Percentiles rank a stretch among this genome's conserved stretches.
These are phyloP conservation scores for Dictyophora rubrovolvata DNA, from an alignment of 768 basidiomycete species.

Conservation along the genomic window DNA sequence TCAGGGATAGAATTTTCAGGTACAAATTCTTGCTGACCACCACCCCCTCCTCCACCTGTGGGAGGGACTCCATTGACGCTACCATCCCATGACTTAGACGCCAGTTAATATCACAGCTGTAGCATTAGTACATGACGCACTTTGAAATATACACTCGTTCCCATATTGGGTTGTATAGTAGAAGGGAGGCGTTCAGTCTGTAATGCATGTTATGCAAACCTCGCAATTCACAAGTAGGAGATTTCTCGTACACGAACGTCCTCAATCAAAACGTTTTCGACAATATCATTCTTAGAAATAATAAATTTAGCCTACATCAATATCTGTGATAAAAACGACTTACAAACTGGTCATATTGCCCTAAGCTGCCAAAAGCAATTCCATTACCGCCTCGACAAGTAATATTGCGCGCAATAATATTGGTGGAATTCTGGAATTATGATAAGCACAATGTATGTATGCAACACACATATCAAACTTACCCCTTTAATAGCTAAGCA, in stretches of 20 bases:
- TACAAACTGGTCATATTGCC: conserved; percentile 45
- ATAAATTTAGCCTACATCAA: background rate
- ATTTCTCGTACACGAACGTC: conserved; percentile 29
- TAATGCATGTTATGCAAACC: conserved; percentile 30
- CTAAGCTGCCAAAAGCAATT: conserved; percentile 50
- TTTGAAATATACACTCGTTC: conserved; percentile 28
- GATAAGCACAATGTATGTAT: background rate
- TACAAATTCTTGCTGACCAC: conserved; percentile 22
- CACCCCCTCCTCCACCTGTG: conserved; percentile 45
- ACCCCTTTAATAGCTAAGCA: conserved; percentile 58
- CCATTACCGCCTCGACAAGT: conserved; percentile 52
- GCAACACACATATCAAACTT: conserved; percentile 15
- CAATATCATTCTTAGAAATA: conserved; percentile 38
- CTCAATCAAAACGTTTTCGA: conserved; percentile 40
- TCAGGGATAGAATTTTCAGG: background rate
- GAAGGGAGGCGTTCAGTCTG: conserved; percentile 27
- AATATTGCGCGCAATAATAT: conserved; percentile 37
- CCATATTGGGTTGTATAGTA: conserved; percentile 46
- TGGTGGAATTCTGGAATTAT: conserved; percentile 40
- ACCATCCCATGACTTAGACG: conserved; percentile 49
- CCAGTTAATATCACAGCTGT: conserved; percentile 18
- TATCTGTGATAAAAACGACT: background rate
- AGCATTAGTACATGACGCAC: background rate
- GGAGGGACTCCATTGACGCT: conserved; percentile 42
- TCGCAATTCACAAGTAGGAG: background rate